Conservation (phyloP, 192 early-diverging fungal genomes). For the Backusella mclennaniae region DNA sequence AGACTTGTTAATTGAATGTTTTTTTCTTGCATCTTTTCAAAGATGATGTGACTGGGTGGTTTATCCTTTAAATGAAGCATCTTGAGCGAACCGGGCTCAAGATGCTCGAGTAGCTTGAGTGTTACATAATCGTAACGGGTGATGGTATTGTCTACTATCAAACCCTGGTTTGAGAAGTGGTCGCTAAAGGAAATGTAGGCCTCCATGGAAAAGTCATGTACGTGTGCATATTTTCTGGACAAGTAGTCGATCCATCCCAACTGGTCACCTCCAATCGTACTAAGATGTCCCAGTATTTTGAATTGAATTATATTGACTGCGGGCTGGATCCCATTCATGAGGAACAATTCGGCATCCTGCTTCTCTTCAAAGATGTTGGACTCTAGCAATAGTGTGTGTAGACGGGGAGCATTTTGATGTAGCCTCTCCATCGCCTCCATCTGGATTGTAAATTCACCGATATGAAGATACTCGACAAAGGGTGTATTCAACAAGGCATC, state of each 20-base stretch:
- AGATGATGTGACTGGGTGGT: not conserved
- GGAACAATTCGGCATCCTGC: not conserved
- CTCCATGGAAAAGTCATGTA: not conserved
- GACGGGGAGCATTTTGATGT: not conserved
- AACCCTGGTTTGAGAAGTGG: not conserved
- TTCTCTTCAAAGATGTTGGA: not conserved
- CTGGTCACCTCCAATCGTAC: not conserved
- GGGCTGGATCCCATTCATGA: not conserved
- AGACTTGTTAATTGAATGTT: not conserved
- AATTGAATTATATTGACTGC: not conserved
- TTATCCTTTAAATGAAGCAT: not conserved
- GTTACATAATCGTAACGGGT: not conserved
- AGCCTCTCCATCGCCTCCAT: not conserved
- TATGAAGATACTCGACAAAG: not conserved
- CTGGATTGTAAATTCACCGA: not conserved
- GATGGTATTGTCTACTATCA: not conserved
- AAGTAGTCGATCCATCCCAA: not conserved
- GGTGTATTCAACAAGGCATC: not conserved
- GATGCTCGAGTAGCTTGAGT: not conserved
- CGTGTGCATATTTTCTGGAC: not conserved
- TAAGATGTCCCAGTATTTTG: not conserved
- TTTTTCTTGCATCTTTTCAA: not conserved
- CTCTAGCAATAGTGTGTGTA: not conserved
- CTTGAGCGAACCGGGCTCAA: not conserved
- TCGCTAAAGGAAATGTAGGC: not conserved